Evolutionary conservation across 2,329 filamentous ascomycete genomes (phyloP).

Genomic region (Pseudogymnoascus destructans): DNA sequence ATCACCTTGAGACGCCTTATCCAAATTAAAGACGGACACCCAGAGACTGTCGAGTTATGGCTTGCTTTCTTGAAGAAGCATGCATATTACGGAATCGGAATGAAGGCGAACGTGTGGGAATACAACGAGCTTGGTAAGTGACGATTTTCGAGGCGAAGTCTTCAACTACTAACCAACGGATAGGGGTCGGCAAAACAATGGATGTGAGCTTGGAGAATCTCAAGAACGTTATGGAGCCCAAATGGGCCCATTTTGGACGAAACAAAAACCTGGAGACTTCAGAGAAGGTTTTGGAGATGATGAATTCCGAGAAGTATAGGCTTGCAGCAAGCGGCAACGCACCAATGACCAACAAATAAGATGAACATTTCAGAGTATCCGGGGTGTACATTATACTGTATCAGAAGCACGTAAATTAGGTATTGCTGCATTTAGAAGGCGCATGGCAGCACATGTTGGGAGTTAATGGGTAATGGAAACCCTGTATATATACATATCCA

Average conservation of each 20-base stretch:
- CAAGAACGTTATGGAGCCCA: conserved; percentile 32
- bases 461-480: conserved; percentile 7
- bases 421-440: conserved; percentile 8
- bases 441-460: conserved; percentile 8
- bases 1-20: conserved; percentile 76
- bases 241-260: conserved; percentile 44
- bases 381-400: conserved; percentile 5
- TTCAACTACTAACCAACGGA: conserved; percentile 9
- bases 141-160: neutral
- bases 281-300: conserved; percentile 43
- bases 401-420: conserved; percentile 9
- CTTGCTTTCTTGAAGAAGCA: conserved; percentile 84
- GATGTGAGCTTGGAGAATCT: conserved; percentile 34
- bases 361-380: neutral
- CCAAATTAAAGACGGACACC: conserved; percentile 83
- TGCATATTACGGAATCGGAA: conserved; percentile 88
- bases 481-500: conserved; percentile 9
- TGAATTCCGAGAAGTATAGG: conserved; percentile 38
- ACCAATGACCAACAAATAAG: conserved; percentile 16
- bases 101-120: conserved; percentile 98
- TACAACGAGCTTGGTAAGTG: conserved; percentile 57
- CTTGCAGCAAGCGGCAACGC: conserved; percentile 20
- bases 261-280: conserved; percentile 37
- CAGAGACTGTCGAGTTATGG: conserved; percentile 83
- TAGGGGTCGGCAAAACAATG: conserved; percentile 40